phyloP scores from a whole-genome alignment of 2,329 filamentous ascomycete genomes.

The Fusarium oxysporum region DNA sequence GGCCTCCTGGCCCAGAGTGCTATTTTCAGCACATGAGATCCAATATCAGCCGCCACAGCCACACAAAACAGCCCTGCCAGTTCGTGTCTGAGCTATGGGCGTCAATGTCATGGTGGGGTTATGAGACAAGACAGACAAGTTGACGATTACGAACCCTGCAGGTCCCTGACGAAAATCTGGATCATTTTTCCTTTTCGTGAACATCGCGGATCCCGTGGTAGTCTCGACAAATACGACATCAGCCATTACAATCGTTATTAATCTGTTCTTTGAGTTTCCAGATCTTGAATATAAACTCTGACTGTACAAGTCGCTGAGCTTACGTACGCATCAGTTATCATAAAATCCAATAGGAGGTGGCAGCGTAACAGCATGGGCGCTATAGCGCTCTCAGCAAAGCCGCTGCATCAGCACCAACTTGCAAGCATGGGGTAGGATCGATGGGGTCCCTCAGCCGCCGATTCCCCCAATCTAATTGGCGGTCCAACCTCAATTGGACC shows the following conservation, averaged over 20 bases:
- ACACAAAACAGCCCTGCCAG: conserved; percentile 21
- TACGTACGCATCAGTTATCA: conserved; percentile 19
- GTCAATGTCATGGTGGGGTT: conserved; percentile 14
- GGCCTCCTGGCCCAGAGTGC: conserved; percentile 1
- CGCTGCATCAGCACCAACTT: conserved; percentile 32
- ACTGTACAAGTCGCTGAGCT: conserved; percentile 10
- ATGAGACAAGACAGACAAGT: conserved; percentile 15
- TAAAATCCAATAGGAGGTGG: conserved; percentile 40
- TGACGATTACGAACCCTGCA: conserved; percentile 14
- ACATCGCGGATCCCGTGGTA: background rate
- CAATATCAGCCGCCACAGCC: conserved; percentile 43
- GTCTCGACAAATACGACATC: background rate
- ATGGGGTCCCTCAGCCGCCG: conserved; percentile 19
- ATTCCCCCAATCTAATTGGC: conserved; percentile 26
- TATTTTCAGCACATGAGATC: conserved; percentile 39
- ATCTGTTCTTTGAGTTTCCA: background rate
- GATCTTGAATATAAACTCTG: background rate
- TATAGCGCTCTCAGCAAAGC: conserved; percentile 24
- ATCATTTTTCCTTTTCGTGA: background rate
- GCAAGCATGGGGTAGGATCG: conserved; percentile 28
- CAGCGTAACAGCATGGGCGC: conserved; percentile 39
- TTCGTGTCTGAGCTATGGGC: background rate
- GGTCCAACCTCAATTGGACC: conserved; percentile 30
- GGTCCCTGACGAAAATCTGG: conserved; percentile 17
- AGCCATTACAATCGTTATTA: background rate